Evolutionary conservation across 2,329 filamentous ascomycete genomes (phyloP).

Genomic region (Chlorencoelia australis): DNA sequence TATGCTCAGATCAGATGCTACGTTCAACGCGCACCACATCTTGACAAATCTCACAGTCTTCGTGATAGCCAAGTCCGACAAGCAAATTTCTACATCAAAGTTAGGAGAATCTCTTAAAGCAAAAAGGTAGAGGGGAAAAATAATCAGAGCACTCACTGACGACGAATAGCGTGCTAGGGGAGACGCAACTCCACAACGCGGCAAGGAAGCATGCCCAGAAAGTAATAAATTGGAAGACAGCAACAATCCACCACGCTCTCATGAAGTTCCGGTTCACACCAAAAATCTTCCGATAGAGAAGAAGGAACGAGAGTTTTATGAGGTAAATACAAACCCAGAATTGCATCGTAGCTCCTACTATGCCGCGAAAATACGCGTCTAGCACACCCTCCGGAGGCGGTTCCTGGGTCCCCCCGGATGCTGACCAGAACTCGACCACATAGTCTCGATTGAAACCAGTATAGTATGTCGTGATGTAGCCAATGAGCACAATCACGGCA

Average conservation of each 20-base stretch:
- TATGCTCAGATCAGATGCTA: background rate
- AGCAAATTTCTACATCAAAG: background rate
- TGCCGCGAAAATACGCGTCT: slow-evolving; percentile 2
- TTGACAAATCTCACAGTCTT: background rate
- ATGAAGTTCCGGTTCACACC: background rate
- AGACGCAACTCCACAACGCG: slow-evolving; percentile 4
- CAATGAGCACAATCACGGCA: slow-evolving; percentile 1
- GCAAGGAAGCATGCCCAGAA: slow-evolving; percentile 2
- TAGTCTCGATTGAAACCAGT: slow-evolving; percentile 1
- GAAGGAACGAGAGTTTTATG: slow-evolving; percentile 2
- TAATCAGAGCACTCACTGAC: too few relatives aligned
- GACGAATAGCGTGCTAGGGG: too few relatives aligned
- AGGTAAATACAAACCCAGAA: slow-evolving; percentile 6
- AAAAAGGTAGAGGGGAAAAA: too few relatives aligned
- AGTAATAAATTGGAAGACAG: background rate
- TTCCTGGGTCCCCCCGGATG: background rate
- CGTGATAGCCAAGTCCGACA: background rate
- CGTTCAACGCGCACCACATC: background rate
- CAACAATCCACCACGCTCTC: background rate
- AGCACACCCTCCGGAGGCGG: background rate
- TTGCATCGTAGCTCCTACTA: too few relatives aligned
- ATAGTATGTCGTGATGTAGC: slow-evolving; percentile 3
- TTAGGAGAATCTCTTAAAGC: too few relatives aligned
- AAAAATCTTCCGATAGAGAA: slow-evolving; percentile 2
- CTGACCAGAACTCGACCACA: slow-evolving; percentile 1